Evolutionary conservation across 257 asterid genomes (phyloP), one percentile per base, ranked within the genome.

Genomic region (Solanum pinnatisectum): DNA sequence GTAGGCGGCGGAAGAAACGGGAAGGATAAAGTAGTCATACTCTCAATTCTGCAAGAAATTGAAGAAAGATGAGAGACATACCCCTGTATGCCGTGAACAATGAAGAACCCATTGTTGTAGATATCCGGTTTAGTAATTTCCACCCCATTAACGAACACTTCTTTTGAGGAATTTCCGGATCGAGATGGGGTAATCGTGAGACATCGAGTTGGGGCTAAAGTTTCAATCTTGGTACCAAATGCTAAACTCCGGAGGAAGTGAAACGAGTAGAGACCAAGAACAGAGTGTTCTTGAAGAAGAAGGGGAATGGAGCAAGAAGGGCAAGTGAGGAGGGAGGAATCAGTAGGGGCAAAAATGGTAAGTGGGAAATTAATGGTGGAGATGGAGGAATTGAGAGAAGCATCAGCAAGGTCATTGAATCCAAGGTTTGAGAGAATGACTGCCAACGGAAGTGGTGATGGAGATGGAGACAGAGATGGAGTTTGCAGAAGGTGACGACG

Each of bases 291-390:
- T 87, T 70, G 94, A 74, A 96, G 96, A 86, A 96, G 95, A 68
- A 91, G 92, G 22, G 98, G 90, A 76, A 90, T 33, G 85, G 96
- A 94, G 84, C 98, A 95, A 18, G 96, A 87, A 13, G 96, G 96
- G 90, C 99, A 96, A 0, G 98, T 94, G 83, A 90, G 91, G 87
- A 96, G 91, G 30, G 98, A 91, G 67, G 96, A 88, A 71, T 93
- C 94, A 0, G 95, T 87, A 67, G 95, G 93, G 87, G 97, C 98
- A 89, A 96, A 96, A 87, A 96, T 91, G 89, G 98, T 96, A 88
- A 87, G 78, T 84, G 99, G 98, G 11, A 88, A 59, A 11, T 89
- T 76, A 87, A 76, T 30, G 88, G 86, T 40, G 89, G 96, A 89
- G 89, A 93, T 87, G 32, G 89, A 90, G 3, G 91, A 88, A 2